Base-by-base conservation (phyloP, 1,139 yeast species). In the Hemisphaericaspora lyxosophila region DNA sequence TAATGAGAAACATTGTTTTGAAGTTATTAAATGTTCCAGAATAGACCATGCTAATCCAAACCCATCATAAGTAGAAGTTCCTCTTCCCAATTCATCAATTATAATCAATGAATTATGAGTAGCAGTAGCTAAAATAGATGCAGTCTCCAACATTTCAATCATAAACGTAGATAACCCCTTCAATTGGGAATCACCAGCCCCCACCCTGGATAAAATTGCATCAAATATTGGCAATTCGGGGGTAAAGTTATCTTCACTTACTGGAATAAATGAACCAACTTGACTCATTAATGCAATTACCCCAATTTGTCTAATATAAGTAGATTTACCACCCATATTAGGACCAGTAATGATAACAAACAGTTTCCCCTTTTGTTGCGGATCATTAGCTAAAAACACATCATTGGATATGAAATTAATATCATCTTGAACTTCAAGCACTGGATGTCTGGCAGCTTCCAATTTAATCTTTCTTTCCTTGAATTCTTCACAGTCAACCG, bases 41-140 rank as follows among this genome's bases (percentile, higher is more conserved):
- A 92, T 92, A 0, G 97, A 83, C 95, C 96, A 92, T 0, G 98
- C 98, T 30, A 92, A 72, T 0, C 98, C 98, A 67, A 92, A 92
- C 0, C 98, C 98, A 62, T 92, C 98, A 59, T 90, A 92, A 0
- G 98, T 92, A 30, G 95, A 84, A 0, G 98, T 92, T 24, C 98
- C 98, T 54, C 98, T 76, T 6, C 98, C 98, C 44, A 92, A 70
- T 59, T 92, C 98, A 62, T 92, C 98, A 45, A 94, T 88, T 34
- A 92, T 86, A 39, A 92, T 88, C 44, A 92, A 70, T 2, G 96
- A 87, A 48, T 89, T 87, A 19, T 70, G 64, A 0, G 95, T 82
- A 1, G 97, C 96, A 19, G 90, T 80, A 44, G 89, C 85, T 49
- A 92, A 73, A 49, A 92, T 92, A 1, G 95, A 83, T 0, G 97